phyloP scores from a whole-genome alignment of 2,329 filamentous ascomycete genomes.

The Helminthosporium solani region DNA sequence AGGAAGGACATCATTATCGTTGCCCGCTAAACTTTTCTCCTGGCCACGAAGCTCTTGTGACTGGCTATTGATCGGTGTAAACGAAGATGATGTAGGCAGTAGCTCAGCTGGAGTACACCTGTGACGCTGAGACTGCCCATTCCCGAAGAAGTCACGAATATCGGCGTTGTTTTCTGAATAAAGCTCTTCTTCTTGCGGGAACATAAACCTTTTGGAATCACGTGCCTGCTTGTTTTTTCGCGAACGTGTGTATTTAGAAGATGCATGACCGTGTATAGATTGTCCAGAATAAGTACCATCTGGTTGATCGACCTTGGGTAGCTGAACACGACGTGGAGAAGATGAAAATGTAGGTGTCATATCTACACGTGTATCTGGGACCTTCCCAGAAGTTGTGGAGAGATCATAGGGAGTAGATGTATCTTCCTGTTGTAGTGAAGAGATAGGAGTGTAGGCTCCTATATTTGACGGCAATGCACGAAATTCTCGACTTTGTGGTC shows the following conservation, averaged over 20 bases:
- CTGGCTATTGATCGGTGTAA: constrained; percentile 12
- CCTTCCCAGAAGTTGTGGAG: not conserved
- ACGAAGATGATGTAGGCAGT: constrained; percentile 2
- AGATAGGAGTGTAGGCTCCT: not conserved
- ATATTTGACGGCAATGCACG: not conserved
- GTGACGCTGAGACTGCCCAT: not conserved
- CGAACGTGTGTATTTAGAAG: not conserved
- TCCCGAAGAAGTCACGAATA: constrained; percentile 28
- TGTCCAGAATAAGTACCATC: constrained; percentile 26
- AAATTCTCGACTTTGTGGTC: not conserved
- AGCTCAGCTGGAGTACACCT: not conserved
- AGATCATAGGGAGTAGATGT: not conserved
- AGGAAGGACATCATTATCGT: not conserved
- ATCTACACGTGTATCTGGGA: not conserved
- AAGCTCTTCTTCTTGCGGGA: not conserved
- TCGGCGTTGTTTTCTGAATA: constrained; percentile 19
- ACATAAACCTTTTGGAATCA: not conserved
- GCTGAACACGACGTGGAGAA: constrained; percentile 4
- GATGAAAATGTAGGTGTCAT: not conserved
- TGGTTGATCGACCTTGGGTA: constrained; percentile 18
- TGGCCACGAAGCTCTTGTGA: not conserved
- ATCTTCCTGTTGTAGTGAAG: not conserved
- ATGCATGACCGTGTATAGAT: constrained; percentile 9
- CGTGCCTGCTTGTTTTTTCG: constrained; percentile 8
- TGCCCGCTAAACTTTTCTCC: not conserved